Evolutionary conservation across 768 basidiomycete genomes (phyloP).

Genomic region (Russula olivacea): DNA sequence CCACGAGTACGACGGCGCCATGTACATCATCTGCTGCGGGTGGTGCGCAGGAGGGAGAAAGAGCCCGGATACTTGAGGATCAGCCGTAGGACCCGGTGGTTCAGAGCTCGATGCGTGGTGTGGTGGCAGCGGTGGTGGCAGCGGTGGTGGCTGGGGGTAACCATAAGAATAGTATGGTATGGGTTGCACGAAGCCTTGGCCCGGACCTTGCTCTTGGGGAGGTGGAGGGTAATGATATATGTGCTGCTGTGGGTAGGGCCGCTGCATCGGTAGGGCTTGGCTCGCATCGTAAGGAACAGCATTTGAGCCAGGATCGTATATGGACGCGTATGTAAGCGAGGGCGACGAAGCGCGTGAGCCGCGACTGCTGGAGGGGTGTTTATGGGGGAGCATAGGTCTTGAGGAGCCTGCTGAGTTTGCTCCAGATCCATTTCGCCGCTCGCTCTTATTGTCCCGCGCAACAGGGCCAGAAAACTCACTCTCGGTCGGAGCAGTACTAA

Average conservation of each 20-base stretch:
- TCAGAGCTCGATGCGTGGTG: constrained; percentile 29
- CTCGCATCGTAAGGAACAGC: constrained; percentile 30
- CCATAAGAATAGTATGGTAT: constrained; percentile 21
- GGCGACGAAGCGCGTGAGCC: constrained; percentile 72
- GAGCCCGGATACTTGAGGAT: constrained; percentile 14
- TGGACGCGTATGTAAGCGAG: constrained; percentile 64
- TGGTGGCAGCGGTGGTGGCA: constrained; percentile 10
- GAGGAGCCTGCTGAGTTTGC: constrained; percentile 49
- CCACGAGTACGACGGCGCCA: constrained; percentile 23
- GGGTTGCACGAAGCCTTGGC: constrained; percentile 26
- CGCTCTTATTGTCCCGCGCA: constrained; percentile 51
- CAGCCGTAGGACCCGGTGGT: constrained; percentile 22
- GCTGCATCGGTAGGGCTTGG: constrained; percentile 30
- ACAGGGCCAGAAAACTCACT: constrained; percentile 71
- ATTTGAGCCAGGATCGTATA: constrained; percentile 55
- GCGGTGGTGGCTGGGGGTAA: constrained; percentile 12
- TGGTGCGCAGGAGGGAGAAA: constrained; percentile 21
- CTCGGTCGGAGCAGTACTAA: constrained; percentile 69
- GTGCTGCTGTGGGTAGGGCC: constrained; percentile 27
- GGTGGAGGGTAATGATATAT: constrained; percentile 34
- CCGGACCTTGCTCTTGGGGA: constrained; percentile 22
- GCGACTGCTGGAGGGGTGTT: constrained; percentile 51
- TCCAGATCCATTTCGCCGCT: constrained; percentile 38
- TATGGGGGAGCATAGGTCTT: constrained; percentile 50
- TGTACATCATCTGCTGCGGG: constrained; percentile 32